Percentiles rank a stretch among this genome's conserved stretches.
Conservation (phyloP, 352 stramenopile species). For the Achlya hypogyna region DNA sequence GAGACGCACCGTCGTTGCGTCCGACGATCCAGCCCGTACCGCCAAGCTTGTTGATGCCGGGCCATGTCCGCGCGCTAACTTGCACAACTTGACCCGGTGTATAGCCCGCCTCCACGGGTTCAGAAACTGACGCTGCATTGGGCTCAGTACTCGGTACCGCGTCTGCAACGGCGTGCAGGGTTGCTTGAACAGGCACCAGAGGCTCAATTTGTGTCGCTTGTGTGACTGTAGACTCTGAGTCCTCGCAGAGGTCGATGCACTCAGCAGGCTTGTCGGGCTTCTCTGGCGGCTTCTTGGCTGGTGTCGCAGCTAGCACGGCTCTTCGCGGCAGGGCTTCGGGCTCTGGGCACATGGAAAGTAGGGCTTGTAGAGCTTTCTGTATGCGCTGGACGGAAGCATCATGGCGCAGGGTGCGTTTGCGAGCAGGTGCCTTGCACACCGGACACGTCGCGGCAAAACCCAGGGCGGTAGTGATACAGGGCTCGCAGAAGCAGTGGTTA, state of each 20-base stretch:
- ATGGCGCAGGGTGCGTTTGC: slow-evolving; percentile 64
- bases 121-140: too few relatives aligned
- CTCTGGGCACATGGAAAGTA: slow-evolving; percentile 27
- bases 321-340: not conserved
- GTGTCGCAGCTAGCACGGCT: not conserved
- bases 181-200: not conserved
- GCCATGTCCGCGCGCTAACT: slow-evolving; percentile 80
- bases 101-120: too few relatives aligned
- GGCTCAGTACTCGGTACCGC: too few relatives aligned
- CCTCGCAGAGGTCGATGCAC: slow-evolving; percentile 17
- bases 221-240: not conserved
- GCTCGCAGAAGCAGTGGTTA: slow-evolving; percentile 83
- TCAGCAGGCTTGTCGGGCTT: too few relatives aligned
- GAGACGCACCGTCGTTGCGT: slow-evolving; percentile 32
- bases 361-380: slow-evolving; percentile 27
- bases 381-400: slow-evolving; percentile 73
- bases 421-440: slow-evolving; percentile 75
- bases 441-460: slow-evolving; percentile 69
- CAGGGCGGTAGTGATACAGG: slow-evolving; percentile 77
- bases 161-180: not conserved
- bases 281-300: slow-evolving; percentile 22
- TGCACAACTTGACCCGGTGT: slow-evolving; percentile 67
- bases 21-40: slow-evolving; percentile 73
- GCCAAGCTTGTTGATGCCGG: slow-evolving; percentile 87
- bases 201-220: not conserved